A percentile compares a stretch with the other conserved stretches of the same genome.
phyloP scores from a whole-genome alignment of 225 moss, liverwort and hornwort genomes.

The Straminergon stramineum region DNA sequence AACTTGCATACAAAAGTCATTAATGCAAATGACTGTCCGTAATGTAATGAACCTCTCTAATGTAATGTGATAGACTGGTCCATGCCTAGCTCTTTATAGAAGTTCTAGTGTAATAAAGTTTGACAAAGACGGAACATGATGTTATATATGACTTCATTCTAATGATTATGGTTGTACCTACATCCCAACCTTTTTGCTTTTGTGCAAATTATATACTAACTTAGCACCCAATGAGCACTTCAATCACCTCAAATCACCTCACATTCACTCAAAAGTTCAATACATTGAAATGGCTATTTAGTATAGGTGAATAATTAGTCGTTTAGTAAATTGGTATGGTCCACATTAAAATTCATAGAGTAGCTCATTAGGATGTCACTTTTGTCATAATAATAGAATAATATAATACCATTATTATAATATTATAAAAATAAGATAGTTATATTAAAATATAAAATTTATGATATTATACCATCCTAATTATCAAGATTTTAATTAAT shows the following conservation, averaged over 20 bases:
- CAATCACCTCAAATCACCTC: too few relatives aligned
- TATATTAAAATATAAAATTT: not conserved
- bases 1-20: too few relatives aligned
- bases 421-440: not conserved
- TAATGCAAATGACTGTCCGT: too few relatives aligned
- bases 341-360: not conserved
- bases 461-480: not conserved
- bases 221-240: not conserved
- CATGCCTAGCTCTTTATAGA: too few relatives aligned
- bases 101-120: not conserved
- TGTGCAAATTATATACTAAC: not conserved
- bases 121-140: too few relatives aligned
- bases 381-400: not conserved
- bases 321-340: rapidly evolving
- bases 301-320: rapidly evolving
- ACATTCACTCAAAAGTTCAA: rapidly evolving
- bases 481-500: too few relatives aligned
- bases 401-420: too few relatives aligned
- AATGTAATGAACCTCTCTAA: too few relatives aligned
- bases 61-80: too few relatives aligned
- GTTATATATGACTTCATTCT: not conserved
- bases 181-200: not conserved
- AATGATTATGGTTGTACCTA: not conserved
- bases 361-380: not conserved
- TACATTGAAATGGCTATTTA: not conserved